phyloP scores from a whole-genome alignment of 2,329 filamentous ascomycete species.

The Sporothrix humicola region DNA sequence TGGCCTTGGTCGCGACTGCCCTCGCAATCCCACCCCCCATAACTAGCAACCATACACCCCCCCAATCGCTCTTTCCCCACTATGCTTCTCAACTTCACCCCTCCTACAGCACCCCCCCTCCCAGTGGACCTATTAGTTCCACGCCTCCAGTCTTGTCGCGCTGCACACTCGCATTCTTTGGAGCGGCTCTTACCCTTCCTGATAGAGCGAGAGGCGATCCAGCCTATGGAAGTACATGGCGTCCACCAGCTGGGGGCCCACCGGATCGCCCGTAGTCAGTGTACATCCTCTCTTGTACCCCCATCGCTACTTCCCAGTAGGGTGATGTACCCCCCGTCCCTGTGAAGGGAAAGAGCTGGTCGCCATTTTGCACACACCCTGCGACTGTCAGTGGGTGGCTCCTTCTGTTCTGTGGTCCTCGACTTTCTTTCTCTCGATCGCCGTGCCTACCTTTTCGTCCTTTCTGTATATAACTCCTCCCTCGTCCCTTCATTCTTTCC shows the following conservation, averaged over 20 bases:
- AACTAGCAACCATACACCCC: background rate
- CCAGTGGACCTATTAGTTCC: background rate
- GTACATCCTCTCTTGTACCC: slow-evolving; percentile 9
- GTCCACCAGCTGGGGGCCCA: slow-evolving; percentile 3
- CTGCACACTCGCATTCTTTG: slow-evolving; percentile 33
- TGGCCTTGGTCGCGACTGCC: background rate
- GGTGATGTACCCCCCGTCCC: slow-evolving; percentile 14
- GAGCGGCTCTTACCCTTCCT: slow-evolving; percentile 29
- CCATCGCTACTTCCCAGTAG: slow-evolving; percentile 19
- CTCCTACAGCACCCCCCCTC: background rate
- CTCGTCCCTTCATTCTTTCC: slow-evolving; percentile 35
- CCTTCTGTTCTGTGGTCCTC: slow-evolving; percentile 5
- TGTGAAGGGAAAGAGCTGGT: slow-evolving; percentile 21
- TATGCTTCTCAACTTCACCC: background rate
- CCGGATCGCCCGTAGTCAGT: slow-evolving; percentile 25
- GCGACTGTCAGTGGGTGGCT: slow-evolving; percentile 22
- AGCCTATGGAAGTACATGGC: slow-evolving; percentile 18
- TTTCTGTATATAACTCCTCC: slow-evolving; percentile 32
- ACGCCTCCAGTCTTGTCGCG: slow-evolving; percentile 1
- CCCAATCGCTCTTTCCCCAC: slow-evolving; percentile 3
- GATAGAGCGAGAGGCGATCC: background rate
- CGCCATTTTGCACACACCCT: slow-evolving; percentile 23
- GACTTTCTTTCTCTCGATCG: slow-evolving; percentile 27
- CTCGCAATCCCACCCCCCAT: slow-evolving; percentile 17
- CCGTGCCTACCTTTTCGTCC: background rate